A percentile compares a stretch with the other conserved stretches of the same genome.
phyloP scores from a whole-genome alignment of 2,329 filamentous ascomycete species.

The Rutstroemia sp. region DNA sequence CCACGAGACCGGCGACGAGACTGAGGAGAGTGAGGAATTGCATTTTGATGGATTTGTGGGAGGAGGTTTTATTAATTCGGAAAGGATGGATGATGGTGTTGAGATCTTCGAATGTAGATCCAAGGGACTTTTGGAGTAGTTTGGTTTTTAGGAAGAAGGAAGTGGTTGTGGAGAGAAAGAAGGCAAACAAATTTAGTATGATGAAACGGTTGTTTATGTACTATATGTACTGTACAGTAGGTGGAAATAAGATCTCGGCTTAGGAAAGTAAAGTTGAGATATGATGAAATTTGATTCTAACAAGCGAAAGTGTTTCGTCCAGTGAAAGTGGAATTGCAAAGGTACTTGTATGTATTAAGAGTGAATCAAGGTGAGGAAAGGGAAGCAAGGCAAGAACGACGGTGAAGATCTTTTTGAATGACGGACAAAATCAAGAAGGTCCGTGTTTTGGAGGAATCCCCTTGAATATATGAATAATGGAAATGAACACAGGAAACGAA shows the following conservation, averaged over 20 bases:
- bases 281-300: conserved; percentile 4
- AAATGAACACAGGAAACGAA: too few species aligned
- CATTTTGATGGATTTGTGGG: not conserved
- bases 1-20: conserved; percentile 5
- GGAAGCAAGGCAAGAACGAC: not conserved
- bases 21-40: conserved; percentile 7
- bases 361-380: not conserved
- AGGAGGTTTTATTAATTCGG: not conserved
- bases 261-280: conserved; percentile 1
- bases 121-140: too few species aligned
- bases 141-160: not conserved
- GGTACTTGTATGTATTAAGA: not conserved
- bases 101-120: not conserved
- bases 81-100: not conserved
- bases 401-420: too few species aligned
- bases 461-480: not conserved
- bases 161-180: not conserved
- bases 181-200: not conserved
- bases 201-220: not conserved
- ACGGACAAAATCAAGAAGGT: too few species aligned
- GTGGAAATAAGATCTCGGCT: not conserved
- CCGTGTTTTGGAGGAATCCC: not conserved
- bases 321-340: too few species aligned
- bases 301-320: not conserved
- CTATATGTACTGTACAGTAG: not conserved